Percentiles rank a stretch among this genome's conserved stretches.
phyloP scores from a whole-genome alignment of 1,284 basidiomycete genomes.

The Ganoderma meredithae region DNA sequence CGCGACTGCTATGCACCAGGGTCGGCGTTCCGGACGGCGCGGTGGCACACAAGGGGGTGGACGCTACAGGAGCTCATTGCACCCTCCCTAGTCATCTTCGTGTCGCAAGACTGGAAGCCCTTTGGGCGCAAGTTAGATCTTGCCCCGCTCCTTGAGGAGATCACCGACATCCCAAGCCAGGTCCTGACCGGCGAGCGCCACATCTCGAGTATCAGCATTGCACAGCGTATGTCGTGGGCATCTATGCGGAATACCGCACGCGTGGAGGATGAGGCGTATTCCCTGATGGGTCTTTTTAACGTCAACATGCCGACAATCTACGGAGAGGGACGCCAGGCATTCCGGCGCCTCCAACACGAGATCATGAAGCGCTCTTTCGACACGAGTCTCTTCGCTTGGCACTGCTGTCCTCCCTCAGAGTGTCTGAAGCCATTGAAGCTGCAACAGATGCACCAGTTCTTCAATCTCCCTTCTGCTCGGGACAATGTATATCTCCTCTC shows the following conservation, averaged over 20 bases:
- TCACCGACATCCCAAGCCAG: neutral
- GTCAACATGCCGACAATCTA: constrained; percentile 19
- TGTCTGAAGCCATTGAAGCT: neutral
- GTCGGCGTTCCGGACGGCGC: neutral
- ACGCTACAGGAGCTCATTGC: neutral
- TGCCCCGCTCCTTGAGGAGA: neutral
- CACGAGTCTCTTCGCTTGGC: constrained; percentile 13
- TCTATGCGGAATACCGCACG: constrained; percentile 9
- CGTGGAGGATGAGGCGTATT: constrained; percentile 17
- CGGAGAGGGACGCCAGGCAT: constrained; percentile 14
- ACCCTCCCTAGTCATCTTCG: neutral
- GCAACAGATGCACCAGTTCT: neutral
- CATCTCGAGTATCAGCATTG: neutral
- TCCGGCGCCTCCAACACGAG: constrained; percentile 13
- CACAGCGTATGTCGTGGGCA: constrained; percentile 15
- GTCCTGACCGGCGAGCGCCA: neutral
- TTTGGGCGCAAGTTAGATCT: neutral
- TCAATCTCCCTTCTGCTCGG: neutral
- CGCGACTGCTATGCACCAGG: neutral
- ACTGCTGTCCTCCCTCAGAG: neutral
- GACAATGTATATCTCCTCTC: constrained; percentile 11
- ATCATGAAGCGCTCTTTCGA: constrained; percentile 14
- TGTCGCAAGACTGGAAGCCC: neutral
- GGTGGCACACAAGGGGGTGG: neutral
- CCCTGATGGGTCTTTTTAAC: constrained; percentile 16